These are phyloP conservation scores for Coix lacrymajobi DNA, from an alignment of 176 grass and related monocot genomes.

Conservation along the genomic window DNA sequence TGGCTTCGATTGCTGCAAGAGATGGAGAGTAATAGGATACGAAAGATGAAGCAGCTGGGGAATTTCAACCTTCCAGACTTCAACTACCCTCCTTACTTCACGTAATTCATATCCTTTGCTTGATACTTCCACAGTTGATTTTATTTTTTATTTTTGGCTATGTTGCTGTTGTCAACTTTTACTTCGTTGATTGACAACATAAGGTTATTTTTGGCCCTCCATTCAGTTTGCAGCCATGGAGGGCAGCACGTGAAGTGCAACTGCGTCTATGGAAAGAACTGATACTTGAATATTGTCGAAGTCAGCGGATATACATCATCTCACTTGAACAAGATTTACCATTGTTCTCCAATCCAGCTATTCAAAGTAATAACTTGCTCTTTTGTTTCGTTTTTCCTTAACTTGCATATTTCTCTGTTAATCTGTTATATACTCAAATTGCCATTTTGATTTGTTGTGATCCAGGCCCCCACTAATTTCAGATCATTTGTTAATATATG, in stretches of 20 bases:
- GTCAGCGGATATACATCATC: constrained; percentile 29
- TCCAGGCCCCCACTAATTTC: neutral
- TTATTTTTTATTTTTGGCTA: too few species aligned
- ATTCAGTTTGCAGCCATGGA: constrained; percentile 51
- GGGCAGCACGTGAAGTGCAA: constrained; percentile 51
- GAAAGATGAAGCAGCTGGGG: neutral
- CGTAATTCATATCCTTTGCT: neutral
- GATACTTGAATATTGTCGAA: constrained; percentile 51
- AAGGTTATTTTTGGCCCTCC: neutral
- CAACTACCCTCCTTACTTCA: neutral
- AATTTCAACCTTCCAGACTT: neutral
- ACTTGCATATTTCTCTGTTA: too few species aligned
- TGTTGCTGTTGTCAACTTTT: too few species aligned
- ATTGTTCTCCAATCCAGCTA: constrained; percentile 55
- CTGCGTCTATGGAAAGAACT: constrained; percentile 59
- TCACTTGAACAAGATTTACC: constrained; percentile 56
- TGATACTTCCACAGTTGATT: too few species aligned
- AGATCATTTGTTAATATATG: neutral
- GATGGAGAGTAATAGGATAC: neutral
- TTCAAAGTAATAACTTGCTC: neutral
- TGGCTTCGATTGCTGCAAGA: neutral
- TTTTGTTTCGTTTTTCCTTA: neutral
- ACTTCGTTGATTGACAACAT: neutral
- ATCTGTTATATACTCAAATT: too few species aligned
- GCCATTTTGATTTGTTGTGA: neutral